A percentile compares a stretch with the other conserved stretches of the same genome.
phyloP scores from a whole-genome alignment of 2,329 filamentous ascomycete genomes.

The Clarireedia hainanense region DNA sequence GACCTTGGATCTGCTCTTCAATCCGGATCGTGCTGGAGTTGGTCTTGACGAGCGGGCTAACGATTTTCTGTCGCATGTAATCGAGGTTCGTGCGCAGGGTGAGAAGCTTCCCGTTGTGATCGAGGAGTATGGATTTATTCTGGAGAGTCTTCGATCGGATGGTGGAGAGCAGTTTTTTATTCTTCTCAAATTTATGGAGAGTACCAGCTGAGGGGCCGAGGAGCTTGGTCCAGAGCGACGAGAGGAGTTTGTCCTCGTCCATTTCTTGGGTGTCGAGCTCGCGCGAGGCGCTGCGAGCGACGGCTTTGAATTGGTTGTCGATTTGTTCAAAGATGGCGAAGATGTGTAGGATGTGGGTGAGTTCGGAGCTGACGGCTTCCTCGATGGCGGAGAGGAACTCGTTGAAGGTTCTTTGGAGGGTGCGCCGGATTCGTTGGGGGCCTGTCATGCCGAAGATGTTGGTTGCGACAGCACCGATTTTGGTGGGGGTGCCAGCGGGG shows the following conservation, averaged over 20 bases:
- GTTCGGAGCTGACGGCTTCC: conserved; percentile 78
- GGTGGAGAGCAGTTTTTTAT: conserved; percentile 68
- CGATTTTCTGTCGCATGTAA: conserved; percentile 71
- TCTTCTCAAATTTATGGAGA: conserved; percentile 87
- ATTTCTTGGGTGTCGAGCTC: conserved; percentile 77
- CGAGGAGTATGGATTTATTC: conserved; percentile 80
- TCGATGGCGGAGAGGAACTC: conserved; percentile 84
- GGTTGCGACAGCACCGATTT: conserved; percentile 60
- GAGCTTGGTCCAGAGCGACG: conserved; percentile 77
- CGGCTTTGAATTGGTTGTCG: conserved; percentile 81
- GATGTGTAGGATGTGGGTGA: conserved; percentile 70
- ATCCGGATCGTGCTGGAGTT: conserved; percentile 64
- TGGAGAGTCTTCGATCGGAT: conserved; percentile 76
- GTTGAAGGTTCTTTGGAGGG: conserved; percentile 79
- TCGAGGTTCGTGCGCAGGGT: conserved; percentile 83
- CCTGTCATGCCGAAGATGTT: conserved; percentile 72
- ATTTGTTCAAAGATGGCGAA: conserved; percentile 89
- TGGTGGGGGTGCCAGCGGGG: conserved; percentile 49
- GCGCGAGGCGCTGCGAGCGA: conserved; percentile 76
- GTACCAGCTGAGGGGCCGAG: conserved; percentile 67
- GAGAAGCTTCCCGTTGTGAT: conserved; percentile 77
- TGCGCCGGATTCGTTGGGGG: conserved; percentile 70
- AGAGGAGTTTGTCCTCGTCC: conserved; percentile 71
- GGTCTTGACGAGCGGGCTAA: conserved; percentile 70
- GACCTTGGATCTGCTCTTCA: conserved; percentile 76